A percentile compares a stretch with the other conserved stretches of the same genome.
phyloP scores from a whole-genome alignment of 129 eudicot species.

The Helianthus tuberosus region DNA sequence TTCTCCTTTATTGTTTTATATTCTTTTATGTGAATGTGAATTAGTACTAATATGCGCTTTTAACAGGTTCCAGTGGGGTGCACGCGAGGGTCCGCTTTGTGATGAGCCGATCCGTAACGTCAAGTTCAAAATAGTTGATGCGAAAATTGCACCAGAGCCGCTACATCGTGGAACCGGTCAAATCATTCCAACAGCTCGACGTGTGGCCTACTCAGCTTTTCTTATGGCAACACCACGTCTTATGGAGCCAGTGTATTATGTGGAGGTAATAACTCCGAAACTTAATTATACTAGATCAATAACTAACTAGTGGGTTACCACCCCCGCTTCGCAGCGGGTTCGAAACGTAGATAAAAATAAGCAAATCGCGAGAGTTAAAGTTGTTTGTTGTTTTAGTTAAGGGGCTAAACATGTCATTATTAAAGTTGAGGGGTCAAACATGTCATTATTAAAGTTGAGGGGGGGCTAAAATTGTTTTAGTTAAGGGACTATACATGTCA shows the following conservation, averaged over 20 bases:
- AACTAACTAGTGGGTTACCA: not conserved
- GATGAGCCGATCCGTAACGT: slow-evolving; percentile 99
- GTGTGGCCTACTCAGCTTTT: slow-evolving; percentile 96
- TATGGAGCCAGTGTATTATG: slow-evolving; percentile 95
- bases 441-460: no score
- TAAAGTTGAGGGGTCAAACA: no score
- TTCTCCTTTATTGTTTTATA: not conserved
- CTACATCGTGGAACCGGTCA: slow-evolving; percentile 94
- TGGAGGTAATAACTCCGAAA: slow-evolving; percentile 61
- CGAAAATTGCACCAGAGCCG: slow-evolving; percentile 95
- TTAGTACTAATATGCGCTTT: not conserved
- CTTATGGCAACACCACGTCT: slow-evolving; percentile 99
- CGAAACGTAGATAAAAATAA: no score
- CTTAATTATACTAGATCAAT: not conserved
- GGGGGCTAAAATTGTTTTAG: no score
- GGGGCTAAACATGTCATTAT: no score
- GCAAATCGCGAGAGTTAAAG: no score
- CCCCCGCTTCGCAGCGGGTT: no score
- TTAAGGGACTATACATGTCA: no score
- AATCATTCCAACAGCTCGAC: slow-evolving; percentile 98
- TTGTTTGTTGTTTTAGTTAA: no score
- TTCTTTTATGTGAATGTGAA: not conserved
- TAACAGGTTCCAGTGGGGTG: slow-evolving; percentile 96
- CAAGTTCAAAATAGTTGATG: slow-evolving; percentile 95
- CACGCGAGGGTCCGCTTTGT: slow-evolving; percentile 99